phyloP scores from a whole-genome alignment of 768 basidiomycete species.

The Rhodosporidiobolus odoratus region DNA sequence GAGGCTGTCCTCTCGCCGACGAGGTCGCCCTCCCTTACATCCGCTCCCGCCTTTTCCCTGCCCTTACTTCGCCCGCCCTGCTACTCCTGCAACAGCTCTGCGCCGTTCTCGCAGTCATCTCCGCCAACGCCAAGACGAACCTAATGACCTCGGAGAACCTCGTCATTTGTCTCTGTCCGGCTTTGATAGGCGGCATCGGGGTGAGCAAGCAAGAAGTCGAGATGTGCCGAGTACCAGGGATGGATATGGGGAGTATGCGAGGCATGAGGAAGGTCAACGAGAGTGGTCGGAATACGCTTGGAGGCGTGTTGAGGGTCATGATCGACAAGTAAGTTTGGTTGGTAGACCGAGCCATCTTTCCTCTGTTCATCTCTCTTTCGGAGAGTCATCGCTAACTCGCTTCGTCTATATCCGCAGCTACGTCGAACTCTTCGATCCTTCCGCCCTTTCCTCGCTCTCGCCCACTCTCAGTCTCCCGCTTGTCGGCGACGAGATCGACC shows the following conservation, averaged over 20 bases:
- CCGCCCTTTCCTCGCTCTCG: background rate
- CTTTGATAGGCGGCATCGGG: slow-evolving; percentile 16
- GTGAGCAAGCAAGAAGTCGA: slow-evolving; percentile 2
- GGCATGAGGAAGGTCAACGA: background rate
- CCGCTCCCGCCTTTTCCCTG: background rate
- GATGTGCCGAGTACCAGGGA: slow-evolving; percentile 8
- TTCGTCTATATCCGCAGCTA: background rate
- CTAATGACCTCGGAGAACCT: slow-evolving; percentile 27
- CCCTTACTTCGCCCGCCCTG: background rate
- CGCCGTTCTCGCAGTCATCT: background rate
- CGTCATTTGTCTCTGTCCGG: slow-evolving; percentile 21
- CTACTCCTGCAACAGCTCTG: background rate
- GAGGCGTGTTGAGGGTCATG: slow-evolving; percentile 24
- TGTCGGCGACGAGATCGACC: background rate
- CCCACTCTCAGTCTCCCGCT: background rate
- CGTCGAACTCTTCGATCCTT: slow-evolving; percentile 9
- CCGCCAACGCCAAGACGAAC: background rate
- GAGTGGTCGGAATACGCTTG: slow-evolving; percentile 10
- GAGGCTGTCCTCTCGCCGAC: background rate
- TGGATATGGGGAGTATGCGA: background rate
- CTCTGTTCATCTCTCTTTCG: background rate
- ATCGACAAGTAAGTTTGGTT: slow-evolving; percentile 13
- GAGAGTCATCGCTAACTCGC: background rate
- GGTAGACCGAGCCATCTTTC: no score
- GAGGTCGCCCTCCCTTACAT: background rate